Conservation (phyloP, 2,329 filamentous ascomycete species). For the Exophiala xenobiotica region DNA sequence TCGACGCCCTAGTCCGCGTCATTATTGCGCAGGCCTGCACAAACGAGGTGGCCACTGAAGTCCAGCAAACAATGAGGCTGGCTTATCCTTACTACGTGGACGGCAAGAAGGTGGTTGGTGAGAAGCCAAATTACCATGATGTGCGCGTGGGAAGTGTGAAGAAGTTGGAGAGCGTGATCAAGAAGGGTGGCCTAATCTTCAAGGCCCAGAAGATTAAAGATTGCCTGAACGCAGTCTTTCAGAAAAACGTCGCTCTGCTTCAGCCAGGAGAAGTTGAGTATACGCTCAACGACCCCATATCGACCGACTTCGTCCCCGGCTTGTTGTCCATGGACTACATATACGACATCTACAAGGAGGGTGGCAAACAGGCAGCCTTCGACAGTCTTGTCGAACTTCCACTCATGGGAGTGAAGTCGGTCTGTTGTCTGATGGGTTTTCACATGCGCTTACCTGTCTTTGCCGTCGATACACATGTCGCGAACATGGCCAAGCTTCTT, state of each 20-base stretch:
- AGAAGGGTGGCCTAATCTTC: conserved; percentile 15
- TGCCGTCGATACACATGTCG: conserved; percentile 67
- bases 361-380: conserved; percentile 25
- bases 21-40: conserved; percentile 28
- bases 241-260: conserved; percentile 12
- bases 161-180: conserved; percentile 19
- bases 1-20: conserved; percentile 27
- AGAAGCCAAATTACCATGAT: conserved; percentile 29
- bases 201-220: conserved; percentile 20
- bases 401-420: conserved; percentile 64
- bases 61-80: conserved; percentile 21
- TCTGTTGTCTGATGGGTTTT: conserved; percentile 63
- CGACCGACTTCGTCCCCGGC: conserved; percentile 28
- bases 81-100: conserved; percentile 26
- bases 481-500: conserved; percentile 61
- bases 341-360: conserved; percentile 13
- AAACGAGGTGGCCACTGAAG: conserved; percentile 26
- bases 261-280: conserved; percentile 11
- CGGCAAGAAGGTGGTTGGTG: conserved; percentile 22
- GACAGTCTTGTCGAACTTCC: conserved; percentile 36
- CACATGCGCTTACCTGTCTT: conserved; percentile 62
- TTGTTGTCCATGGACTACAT: conserved; percentile 30
- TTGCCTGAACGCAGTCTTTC: conserved; percentile 19
- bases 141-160: conserved; percentile 17
- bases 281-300: conserved; percentile 15